Evolutionary conservation across 495 filamentous ascomycete species (phyloP).

Genomic region (Aspergillus avenaceus): DNA sequence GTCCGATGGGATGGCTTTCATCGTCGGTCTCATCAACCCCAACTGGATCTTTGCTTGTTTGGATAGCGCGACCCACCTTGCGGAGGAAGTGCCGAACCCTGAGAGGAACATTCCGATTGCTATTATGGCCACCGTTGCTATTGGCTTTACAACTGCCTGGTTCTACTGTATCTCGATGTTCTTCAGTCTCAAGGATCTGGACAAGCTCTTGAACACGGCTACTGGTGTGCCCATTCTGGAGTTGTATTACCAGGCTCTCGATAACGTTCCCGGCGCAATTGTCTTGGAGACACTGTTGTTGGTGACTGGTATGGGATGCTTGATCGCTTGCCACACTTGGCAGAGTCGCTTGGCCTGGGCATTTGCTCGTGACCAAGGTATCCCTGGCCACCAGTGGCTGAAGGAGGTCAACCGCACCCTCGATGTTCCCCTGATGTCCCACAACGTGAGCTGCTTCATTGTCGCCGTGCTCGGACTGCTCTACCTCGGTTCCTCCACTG

Average conservation of each 20-base stretch:
- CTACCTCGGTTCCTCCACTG: slow-evolving; percentile 49
- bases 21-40: slow-evolving; percentile 58
- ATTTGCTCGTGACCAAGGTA: slow-evolving; percentile 54
- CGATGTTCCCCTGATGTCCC: slow-evolving; percentile 52
- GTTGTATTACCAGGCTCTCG: slow-evolving; percentile 53
- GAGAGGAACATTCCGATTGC: slow-evolving; percentile 44
- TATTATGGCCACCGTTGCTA: slow-evolving; percentile 55
- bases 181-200: slow-evolving; percentile 53
- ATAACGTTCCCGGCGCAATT: slow-evolving; percentile 50
- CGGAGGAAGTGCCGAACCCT: slow-evolving; percentile 55
- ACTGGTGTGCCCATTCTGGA: slow-evolving; percentile 56
- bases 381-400: slow-evolving; percentile 46
- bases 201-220: slow-evolving; percentile 37
- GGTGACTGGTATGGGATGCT: slow-evolving; percentile 52
- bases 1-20: slow-evolving; percentile 58
- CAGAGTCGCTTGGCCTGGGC: slow-evolving; percentile 58
- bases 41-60: slow-evolving; percentile 61
- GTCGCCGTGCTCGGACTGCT: slow-evolving; percentile 49
- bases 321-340: slow-evolving; percentile 53
- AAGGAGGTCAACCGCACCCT: slow-evolving; percentile 44
- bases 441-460: slow-evolving; percentile 44
- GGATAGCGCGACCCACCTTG: slow-evolving; percentile 59
- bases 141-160: slow-evolving; percentile 56
- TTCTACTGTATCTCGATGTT: slow-evolving; percentile 55
- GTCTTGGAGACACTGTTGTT: slow-evolving; percentile 52